These are phyloP conservation scores for Favolaschia claudopus DNA, from an alignment of 768 basidiomycete species.

Conservation along the genomic window DNA sequence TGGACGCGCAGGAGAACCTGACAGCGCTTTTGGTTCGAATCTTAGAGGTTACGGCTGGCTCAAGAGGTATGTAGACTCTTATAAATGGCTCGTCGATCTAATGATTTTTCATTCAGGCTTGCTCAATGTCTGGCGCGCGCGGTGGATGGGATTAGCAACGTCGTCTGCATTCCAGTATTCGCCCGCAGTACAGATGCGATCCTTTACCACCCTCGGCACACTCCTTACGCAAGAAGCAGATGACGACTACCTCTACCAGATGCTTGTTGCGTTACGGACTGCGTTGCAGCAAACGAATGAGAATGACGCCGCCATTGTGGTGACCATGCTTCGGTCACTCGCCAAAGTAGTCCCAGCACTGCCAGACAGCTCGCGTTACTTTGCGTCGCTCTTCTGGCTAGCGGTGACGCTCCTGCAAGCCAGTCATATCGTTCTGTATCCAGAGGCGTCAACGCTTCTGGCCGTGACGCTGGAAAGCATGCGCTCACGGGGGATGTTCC, in stretches of 20 bases:
- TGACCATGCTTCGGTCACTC: conserved; percentile 90
- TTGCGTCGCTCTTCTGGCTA: conserved; percentile 84
- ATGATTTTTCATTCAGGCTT: conserved; percentile 57
- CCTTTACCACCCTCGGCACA: conserved; percentile 84
- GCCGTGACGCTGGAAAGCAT: conserved; percentile 70
- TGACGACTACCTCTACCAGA: conserved; percentile 93
- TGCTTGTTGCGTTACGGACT: conserved; percentile 84
- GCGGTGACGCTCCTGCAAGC: conserved; percentile 85
- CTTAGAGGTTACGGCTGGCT: conserved; percentile 70
- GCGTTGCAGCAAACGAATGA: conserved; percentile 75
- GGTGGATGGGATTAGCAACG: conserved; percentile 92
- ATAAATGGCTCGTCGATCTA: not conserved
- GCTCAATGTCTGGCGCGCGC: conserved; percentile 88
- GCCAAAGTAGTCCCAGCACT: conserved; percentile 79
- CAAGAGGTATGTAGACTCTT: conserved; percentile 60
- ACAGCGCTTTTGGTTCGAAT: conserved; percentile 68
- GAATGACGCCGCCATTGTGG: conserved; percentile 72
- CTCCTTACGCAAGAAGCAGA: conserved; percentile 88
- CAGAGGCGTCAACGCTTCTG: conserved; percentile 74
- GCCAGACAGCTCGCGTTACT: conserved; percentile 72
- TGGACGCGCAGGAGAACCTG: conserved; percentile 74
- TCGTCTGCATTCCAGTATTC: conserved; percentile 91
- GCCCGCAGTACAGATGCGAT: conserved; percentile 86
- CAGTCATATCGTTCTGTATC: conserved; percentile 72
- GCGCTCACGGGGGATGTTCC: conserved; percentile 65